phyloP scores from a whole-genome alignment of 192 early-diverging fungal species.

The Podila clonocystis region DNA sequence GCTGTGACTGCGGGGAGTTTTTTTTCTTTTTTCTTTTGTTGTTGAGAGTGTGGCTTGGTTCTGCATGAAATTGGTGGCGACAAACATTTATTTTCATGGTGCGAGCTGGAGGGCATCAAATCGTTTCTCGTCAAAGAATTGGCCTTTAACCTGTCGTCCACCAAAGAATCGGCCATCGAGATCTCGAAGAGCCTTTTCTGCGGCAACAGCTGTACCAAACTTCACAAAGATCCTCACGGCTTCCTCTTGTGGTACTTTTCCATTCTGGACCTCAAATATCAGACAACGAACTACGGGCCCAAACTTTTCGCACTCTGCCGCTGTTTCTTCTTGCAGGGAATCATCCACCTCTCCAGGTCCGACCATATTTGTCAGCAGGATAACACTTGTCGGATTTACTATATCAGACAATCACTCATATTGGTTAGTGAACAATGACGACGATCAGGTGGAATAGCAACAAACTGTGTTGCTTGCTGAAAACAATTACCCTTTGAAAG shows the following conservation, averaged over 20 bases:
- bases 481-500: slow-evolving; percentile 11
- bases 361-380: slow-evolving; percentile 82
- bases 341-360: slow-evolving; percentile 83
- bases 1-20: background rate
- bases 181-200: slow-evolving; percentile 60
- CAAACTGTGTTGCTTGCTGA: background rate
- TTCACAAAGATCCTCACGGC: slow-evolving; percentile 86
- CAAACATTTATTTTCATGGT: slow-evolving; percentile 27
- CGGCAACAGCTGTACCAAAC: slow-evolving; percentile 62
- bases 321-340: slow-evolving; percentile 76
- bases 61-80: background rate
- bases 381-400: slow-evolving; percentile 52
- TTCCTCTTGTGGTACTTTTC: slow-evolving; percentile 65
- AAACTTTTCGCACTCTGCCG: slow-evolving; percentile 81
- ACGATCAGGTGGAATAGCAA: background rate
- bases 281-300: slow-evolving; percentile 75
- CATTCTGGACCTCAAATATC: slow-evolving; percentile 71
- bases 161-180: slow-evolving; percentile 84
- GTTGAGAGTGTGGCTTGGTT: slow-evolving; percentile 14
- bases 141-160: slow-evolving; percentile 69
- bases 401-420: background rate
- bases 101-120: slow-evolving; percentile 70
- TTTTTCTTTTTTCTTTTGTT: slow-evolving; percentile 5
- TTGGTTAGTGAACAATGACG: background rate
- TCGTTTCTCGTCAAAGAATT: slow-evolving; percentile 65